Evolutionary conservation across 2,329 filamentous ascomycete genomes (phyloP).

Genomic region (Incumbomyces delicatus): DNA sequence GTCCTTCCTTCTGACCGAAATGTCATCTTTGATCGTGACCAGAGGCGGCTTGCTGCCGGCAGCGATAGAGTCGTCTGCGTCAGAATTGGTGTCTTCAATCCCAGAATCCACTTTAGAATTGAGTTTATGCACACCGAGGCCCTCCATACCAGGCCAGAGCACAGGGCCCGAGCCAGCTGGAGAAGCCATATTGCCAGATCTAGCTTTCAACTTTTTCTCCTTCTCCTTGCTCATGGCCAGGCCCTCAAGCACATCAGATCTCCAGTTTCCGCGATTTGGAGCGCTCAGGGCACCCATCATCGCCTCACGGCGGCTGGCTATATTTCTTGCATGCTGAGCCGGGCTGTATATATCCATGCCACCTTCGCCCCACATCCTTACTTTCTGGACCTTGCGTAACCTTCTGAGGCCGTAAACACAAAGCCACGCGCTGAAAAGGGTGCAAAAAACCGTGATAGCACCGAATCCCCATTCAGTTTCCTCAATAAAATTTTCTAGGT

Average conservation of each 20-base stretch:
- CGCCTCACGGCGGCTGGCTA: not conserved
- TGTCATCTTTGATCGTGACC: slow-evolving; percentile 4
- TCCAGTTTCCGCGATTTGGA: slow-evolving; percentile 30
- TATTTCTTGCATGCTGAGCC: slow-evolving; percentile 7
- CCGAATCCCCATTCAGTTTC: slow-evolving; percentile 81
- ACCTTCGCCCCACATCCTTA: slow-evolving; percentile 71
- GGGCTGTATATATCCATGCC: slow-evolving; percentile 8
- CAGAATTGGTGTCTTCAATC: slow-evolving; percentile 4
- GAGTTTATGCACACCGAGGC: slow-evolving; percentile 19
- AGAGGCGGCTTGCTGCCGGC: not conserved
- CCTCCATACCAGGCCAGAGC: slow-evolving; percentile 23
- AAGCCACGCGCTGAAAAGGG: slow-evolving; percentile 63
- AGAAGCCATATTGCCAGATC: not conserved
- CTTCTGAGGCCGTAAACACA: slow-evolving; percentile 76
- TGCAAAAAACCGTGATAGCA: slow-evolving; percentile 61
- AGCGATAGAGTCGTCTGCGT: not conserved
- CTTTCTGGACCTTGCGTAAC: slow-evolving; percentile 73
- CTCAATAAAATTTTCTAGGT: slow-evolving; percentile 96
- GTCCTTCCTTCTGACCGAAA: not conserved
- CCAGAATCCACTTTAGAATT: not conserved
- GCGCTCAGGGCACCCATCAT: slow-evolving; percentile 13
- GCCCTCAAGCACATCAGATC: slow-evolving; percentile 34
- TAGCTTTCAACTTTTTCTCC: not conserved
- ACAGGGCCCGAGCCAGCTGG: slow-evolving; percentile 10
- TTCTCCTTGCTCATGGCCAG: slow-evolving; percentile 28